Evolutionary conservation across 352 stramenopile genomes (phyloP), one percentile per base, ranked within the genome.

Genomic region (Phytophthora brassicae): DNA sequence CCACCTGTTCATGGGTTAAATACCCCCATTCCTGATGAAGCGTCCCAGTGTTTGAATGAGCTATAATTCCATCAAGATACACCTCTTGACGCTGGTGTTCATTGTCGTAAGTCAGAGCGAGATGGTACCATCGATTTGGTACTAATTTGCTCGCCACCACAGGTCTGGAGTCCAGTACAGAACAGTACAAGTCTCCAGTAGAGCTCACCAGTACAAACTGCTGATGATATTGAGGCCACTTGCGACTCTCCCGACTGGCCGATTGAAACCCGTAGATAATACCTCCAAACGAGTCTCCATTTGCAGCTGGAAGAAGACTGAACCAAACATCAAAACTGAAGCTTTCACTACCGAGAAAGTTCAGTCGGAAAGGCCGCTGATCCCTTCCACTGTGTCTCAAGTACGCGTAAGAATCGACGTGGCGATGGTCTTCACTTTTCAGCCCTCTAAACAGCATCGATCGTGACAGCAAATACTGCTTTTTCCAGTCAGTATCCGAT

Each of bases 91-190:
- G 8, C 35, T 76, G 49, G 17, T 56, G 22, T 23, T 68, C 29
- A 7, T 45, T 17, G 24, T 67, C 45, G 45, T 72, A 82, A 4
- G 63, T 57, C 4, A 77, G 48, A 13, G 46, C 64, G 47, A 79
- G 39, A 26, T 83, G 68, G 47, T 80, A 73, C 74, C 74, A 83
- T 23, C 64, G 61, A 38, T 53, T 46, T 6, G 53, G 20, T 23
- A 62, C 31, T 11, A 84, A 48, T 1, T 47, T 39, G 16, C 33
- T 58, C 1, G 63, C 67, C 47, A 74, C 55, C 16, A 66, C 63
- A 4, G 59, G 48, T 38, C 66, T 51, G n/a, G 55, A n/a, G 24
- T 62, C 62, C 6, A 75, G 33, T 29, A 75, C 54, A 1, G 66
- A 75, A 59, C 70, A 74, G 49, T 75, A 58, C 26, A 75, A 49